These are phyloP conservation scores for Megacollybia marginata DNA, from an alignment of 768 basidiomycete species.

Conservation along the genomic window DNA sequence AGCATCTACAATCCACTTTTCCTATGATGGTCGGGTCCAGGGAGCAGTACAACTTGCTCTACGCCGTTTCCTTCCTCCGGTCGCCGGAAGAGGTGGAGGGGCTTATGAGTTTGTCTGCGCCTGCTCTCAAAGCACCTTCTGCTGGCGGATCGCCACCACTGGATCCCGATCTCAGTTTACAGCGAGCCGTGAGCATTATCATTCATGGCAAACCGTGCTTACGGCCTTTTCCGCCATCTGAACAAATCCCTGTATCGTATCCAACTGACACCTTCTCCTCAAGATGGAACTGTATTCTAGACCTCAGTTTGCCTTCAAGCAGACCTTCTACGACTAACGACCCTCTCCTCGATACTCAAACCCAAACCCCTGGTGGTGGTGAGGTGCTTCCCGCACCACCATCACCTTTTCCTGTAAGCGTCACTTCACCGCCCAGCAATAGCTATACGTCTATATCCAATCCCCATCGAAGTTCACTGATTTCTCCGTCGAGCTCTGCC, in stretches of 20 bases:
- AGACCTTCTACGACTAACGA: neutral
- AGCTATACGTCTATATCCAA: neutral
- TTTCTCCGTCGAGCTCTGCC: neutral
- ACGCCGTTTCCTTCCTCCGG: constrained; percentile 77
- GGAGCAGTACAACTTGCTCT: constrained; percentile 86
- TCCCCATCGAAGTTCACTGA: neutral
- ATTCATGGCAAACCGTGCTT: constrained; percentile 69
- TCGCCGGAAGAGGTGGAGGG: constrained; percentile 10
- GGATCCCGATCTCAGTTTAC: constrained; percentile 37
- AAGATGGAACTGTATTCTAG: constrained; percentile 85
- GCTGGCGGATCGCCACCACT: neutral
- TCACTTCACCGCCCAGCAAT: constrained; percentile 11
- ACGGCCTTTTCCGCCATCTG: constrained; percentile 1
- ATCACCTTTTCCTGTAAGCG: constrained; percentile 64
- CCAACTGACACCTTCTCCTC: constrained; percentile 77
- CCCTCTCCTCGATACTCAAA: neutral
- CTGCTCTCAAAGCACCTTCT: neutral
- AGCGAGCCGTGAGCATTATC: constrained; percentile 73
- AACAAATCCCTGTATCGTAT: constrained; percentile 26
- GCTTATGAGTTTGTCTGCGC: neutral
- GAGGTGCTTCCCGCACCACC: constrained; percentile 59
- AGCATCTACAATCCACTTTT: constrained; percentile 40
- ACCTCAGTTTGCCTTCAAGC: constrained; percentile 32
- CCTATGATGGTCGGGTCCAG: constrained; percentile 63
- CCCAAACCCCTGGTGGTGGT: constrained; percentile 15